Percentiles rank a stretch among this genome's conserved stretches.
Conservation (phyloP, 768 basidiomycete genomes). For the Naganishia friedmannii region DNA sequence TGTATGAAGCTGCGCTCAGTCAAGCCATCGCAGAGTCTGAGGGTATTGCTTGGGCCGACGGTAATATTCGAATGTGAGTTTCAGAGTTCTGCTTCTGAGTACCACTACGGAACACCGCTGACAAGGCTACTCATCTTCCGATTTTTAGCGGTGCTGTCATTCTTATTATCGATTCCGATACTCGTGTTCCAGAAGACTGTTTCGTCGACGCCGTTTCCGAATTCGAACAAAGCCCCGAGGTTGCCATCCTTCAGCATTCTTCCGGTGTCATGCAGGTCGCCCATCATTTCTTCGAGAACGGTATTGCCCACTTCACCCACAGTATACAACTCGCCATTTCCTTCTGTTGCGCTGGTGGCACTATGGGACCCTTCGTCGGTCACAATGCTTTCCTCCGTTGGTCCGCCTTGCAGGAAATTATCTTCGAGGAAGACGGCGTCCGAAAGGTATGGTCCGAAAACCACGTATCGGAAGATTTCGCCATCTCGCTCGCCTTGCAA, state of each 20-base stretch:
- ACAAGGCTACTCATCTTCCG: too few relatives aligned
- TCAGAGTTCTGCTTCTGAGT: conserved; percentile 43
- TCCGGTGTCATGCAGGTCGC: conserved; percentile 48
- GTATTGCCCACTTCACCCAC: conserved; percentile 82
- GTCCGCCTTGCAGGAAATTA: conserved; percentile 74
- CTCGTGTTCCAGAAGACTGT: conserved; percentile 58
- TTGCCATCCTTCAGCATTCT: conserved; percentile 65
- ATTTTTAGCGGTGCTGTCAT: conserved; percentile 32
- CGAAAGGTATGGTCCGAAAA: conserved; percentile 75
- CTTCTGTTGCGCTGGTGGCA: conserved; percentile 48
- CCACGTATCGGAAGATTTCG: conserved; percentile 80
- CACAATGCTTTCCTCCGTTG: conserved; percentile 41
- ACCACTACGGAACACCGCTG: too few relatives aligned
- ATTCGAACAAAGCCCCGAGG: conserved; percentile 72
- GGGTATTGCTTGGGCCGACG: conserved; percentile 69
- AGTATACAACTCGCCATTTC: conserved; percentile 64
- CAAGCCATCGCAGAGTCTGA: conserved; percentile 69
- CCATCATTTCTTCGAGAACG: conserved; percentile 59
- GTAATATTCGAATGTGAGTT: conserved; percentile 59
- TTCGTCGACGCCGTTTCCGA: conserved; percentile 86
- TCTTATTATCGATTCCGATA: not conserved
- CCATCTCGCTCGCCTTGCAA: conserved; percentile 63
- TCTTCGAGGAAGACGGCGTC: conserved; percentile 66
- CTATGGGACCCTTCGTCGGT: conserved; percentile 31
- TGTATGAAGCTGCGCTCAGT: conserved; percentile 68